Base-by-base conservation (phyloP, 2,329 filamentous ascomycete species). In the Monilinia polystroma region DNA sequence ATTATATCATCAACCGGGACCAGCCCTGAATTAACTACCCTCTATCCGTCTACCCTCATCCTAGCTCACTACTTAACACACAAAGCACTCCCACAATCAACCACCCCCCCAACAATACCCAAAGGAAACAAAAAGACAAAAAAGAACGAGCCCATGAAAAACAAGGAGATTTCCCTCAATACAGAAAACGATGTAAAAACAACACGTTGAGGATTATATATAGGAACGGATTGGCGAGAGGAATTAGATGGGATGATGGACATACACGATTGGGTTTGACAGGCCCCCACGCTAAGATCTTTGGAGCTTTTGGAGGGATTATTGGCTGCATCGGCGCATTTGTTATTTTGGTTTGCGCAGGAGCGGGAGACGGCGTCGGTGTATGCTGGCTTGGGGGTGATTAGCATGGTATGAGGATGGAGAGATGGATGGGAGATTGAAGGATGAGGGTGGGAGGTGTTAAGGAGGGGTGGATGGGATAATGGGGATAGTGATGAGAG, bases 181-280 rank as follows among this genome's bases (percentile, higher is more conserved):
- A 53, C 1, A 16, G 26, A n/a, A 29, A 43, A 20, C 23, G 23
- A 58, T 8, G 14, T 2, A 53, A 32, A 11, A 58, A n/a, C 16
- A 26, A n/a, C 20, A 7, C 41, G 18, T n/a, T 8, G 45, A 47
- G 20, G 45, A 20, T 8, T n/a, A 20, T 49, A 20, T 8, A 35
- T 6, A 35, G 32, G 32, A 35, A 35, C 6, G 7, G 18, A 8
- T 35, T 8, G 32, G 5, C 32, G 32, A 35, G 57, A 59, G 32
- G 14, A 59, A 59, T 59, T 47, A n/a, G 18, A 59, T 35, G 8
- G 26, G 26, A n/a, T 23, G 4, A 35, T 47, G 14, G 45, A 59
- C 57, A 59, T 59, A 59, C 57, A 59, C 43, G 47, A 10, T n/a
- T 59, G 57, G 47, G 57, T 47, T 59, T 59, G 57, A 47, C 57